Evolutionary conservation across 257 asterid species (phyloP).

Genomic region (Penstemon eatonii): DNA sequence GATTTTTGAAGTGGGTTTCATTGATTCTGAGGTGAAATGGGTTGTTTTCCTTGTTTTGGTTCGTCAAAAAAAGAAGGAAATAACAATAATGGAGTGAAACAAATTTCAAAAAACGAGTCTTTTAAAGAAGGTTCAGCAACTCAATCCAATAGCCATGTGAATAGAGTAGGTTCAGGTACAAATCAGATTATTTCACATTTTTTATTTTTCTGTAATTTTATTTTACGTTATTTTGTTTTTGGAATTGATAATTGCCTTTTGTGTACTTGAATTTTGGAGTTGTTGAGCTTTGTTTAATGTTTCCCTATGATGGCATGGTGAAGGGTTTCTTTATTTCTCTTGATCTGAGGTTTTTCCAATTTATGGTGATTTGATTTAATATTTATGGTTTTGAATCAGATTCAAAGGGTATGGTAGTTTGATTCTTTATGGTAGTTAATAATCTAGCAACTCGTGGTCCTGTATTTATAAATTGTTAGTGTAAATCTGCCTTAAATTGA

Average conservation of each 20-base stretch:
- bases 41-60: slow-evolving; percentile 88
- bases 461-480: neutral
- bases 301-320: slow-evolving; percentile 21
- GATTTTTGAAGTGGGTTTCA: slow-evolving; percentile 45
- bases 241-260: slow-evolving; percentile 18
- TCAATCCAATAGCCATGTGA: slow-evolving; percentile 48
- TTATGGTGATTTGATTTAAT: slow-evolving; percentile 23
- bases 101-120: slow-evolving; percentile 63
- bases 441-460: neutral
- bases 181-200: slow-evolving; percentile 19
- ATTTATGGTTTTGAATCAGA: neutral
- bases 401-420: neutral
- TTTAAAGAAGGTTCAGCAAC: slow-evolving; percentile 63
- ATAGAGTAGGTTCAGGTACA: slow-evolving; percentile 71
- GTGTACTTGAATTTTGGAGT: slow-evolving; percentile 28
- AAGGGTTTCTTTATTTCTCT: slow-evolving; percentile 28
- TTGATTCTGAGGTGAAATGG: slow-evolving; percentile 55
- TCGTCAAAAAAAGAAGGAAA: slow-evolving; percentile 59
- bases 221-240: slow-evolving; percentile 7
- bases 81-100: slow-evolving; percentile 49
- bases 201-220: neutral
- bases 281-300: slow-evolving; percentile 18
- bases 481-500: slow-evolving; percentile 20
- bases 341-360: slow-evolving; percentile 31
- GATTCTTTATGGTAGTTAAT: slow-evolving; percentile 15